phyloP scores from a whole-genome alignment of 768 basidiomycete species.

The Xerocomus potaroensis region DNA sequence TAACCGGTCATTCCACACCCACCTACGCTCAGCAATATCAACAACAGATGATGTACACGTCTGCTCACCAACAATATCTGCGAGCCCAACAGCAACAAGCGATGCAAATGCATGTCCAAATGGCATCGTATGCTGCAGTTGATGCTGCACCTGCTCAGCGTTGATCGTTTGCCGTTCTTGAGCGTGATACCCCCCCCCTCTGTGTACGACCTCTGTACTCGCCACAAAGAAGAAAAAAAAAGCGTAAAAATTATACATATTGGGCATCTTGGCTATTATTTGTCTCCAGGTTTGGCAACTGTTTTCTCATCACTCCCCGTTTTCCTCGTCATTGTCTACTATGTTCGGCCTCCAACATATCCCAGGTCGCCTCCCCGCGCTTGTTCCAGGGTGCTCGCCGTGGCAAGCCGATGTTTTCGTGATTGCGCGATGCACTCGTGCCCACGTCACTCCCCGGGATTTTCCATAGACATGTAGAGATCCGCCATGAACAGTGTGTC shows the following conservation, averaged over 20 bases:
- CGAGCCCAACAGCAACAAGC: conserved; percentile 32
- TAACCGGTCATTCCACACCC: conserved; percentile 27
- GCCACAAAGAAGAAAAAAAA: background rate
- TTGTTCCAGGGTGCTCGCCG: conserved; percentile 7
- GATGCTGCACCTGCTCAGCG: conserved; percentile 16
- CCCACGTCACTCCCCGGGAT: conserved; percentile 1
- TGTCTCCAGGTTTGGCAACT: conserved; percentile 7
- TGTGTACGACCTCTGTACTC: background rate
- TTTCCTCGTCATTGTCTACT: conserved; percentile 2
- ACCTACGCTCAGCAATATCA: conserved; percentile 33
- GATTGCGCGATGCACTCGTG: conserved; percentile 4
- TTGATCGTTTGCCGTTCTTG: conserved; percentile 3
- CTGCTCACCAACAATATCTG: conserved; percentile 36
- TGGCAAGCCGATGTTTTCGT: conserved; percentile 9
- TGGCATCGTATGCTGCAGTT: conserved; percentile 19
- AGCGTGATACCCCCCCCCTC: conserved; percentile 15
- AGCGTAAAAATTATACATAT: conserved; percentile 38
- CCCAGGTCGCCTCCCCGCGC: conserved; percentile 22
- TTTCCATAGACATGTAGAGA: conserved; percentile 19
- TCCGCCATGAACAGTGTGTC: conserved; percentile 3
- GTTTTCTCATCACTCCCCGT: conserved; percentile 1
- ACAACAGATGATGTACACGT: conserved; percentile 35
- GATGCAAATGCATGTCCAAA: conserved; percentile 28
- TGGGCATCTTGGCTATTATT: conserved; percentile 30
- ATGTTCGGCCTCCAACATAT: conserved; percentile 32